A percentile compares a stretch with the other conserved stretches of the same genome.
phyloP scores from a whole-genome alignment of 768 basidiomycete species.

The Russula sp. region DNA sequence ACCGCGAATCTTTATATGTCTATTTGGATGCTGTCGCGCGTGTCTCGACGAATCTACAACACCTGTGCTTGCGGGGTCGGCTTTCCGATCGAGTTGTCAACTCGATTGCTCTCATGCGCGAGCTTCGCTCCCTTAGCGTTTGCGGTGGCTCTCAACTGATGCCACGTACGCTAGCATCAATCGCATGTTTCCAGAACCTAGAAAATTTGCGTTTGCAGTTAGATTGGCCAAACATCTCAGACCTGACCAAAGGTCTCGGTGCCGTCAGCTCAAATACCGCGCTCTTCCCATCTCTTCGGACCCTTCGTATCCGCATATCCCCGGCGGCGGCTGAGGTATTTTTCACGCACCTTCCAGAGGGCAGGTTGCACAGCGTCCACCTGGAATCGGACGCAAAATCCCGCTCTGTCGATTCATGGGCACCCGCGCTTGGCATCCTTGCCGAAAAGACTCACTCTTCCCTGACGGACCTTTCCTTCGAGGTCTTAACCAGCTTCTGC shows the following conservation, averaged over 20 bases:
- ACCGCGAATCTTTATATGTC: slow-evolving; percentile 16
- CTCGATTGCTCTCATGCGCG: slow-evolving; percentile 24
- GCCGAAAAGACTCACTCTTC: slow-evolving; percentile 21
- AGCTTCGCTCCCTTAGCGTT: slow-evolving; percentile 26
- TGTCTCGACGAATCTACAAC: slow-evolving; percentile 20
- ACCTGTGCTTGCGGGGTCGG: slow-evolving; percentile 27
- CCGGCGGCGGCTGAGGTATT: slow-evolving; percentile 21
- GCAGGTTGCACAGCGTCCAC: slow-evolving; percentile 20
- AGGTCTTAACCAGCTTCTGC: slow-evolving; percentile 29
- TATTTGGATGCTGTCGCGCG: slow-evolving; percentile 28
- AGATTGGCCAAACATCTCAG: slow-evolving; percentile 18
- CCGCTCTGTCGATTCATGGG: slow-evolving; percentile 30
- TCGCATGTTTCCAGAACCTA: slow-evolving; percentile 26
- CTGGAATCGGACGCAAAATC: slow-evolving; percentile 30
- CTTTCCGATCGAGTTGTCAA: slow-evolving; percentile 24
- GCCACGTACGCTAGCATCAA: slow-evolving; percentile 28
- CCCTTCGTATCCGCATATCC: slow-evolving; percentile 26
- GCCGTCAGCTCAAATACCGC: slow-evolving; percentile 6
- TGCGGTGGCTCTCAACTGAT: slow-evolving; percentile 27
- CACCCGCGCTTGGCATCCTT: slow-evolving; percentile 27
- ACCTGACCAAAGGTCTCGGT: slow-evolving; percentile 20
- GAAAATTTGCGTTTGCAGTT: slow-evolving; percentile 29
- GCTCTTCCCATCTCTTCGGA: slow-evolving; percentile 26
- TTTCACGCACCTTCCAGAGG: slow-evolving; percentile 23
- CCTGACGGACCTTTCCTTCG: slow-evolving; percentile 26